Conservation (phyloP, 140 eudicot species). For the Cichorium intybus region DNA sequence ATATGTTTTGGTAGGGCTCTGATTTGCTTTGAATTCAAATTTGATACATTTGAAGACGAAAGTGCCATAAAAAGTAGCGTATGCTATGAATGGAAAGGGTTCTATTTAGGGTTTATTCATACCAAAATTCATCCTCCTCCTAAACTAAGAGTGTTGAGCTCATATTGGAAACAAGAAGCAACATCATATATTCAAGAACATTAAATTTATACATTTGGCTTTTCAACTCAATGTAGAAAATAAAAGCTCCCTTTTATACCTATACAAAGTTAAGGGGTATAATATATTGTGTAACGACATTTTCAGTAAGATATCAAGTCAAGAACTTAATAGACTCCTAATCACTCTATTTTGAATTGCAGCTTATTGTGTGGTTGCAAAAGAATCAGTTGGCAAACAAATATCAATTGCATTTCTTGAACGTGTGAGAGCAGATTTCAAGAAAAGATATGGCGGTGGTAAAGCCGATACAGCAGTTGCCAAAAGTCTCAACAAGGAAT, state of each 20-base stretch:
- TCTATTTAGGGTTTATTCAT: slow-evolving; percentile 3
- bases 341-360: slow-evolving; percentile 26
- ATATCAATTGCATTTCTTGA: slow-evolving; percentile 83
- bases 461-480: slow-evolving; percentile 89
- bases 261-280: neutral
- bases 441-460: slow-evolving; percentile 93
- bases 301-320: neutral
- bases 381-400: slow-evolving; percentile 80
- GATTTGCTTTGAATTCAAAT: slow-evolving; percentile 17
- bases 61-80: slow-evolving; percentile 25
- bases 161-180: neutral
- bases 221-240: too few species aligned
- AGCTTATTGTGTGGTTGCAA: slow-evolving; percentile 93
- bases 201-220: too few species aligned
- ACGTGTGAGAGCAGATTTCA: slow-evolving; percentile 75
- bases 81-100: slow-evolving; percentile 13
- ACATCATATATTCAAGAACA: neutral
- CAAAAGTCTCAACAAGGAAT: slow-evolving; percentile 86
- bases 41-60: slow-evolving; percentile 7
- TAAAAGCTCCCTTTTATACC: too few species aligned
- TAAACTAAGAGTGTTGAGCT: neutral
- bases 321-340: slow-evolving; percentile 2
- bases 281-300: neutral
- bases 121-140: neutral
- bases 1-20: slow-evolving; percentile 18